Evolutionary conservation across 345 rosid species (phyloP).

Genomic region (Brassica carinata): DNA sequence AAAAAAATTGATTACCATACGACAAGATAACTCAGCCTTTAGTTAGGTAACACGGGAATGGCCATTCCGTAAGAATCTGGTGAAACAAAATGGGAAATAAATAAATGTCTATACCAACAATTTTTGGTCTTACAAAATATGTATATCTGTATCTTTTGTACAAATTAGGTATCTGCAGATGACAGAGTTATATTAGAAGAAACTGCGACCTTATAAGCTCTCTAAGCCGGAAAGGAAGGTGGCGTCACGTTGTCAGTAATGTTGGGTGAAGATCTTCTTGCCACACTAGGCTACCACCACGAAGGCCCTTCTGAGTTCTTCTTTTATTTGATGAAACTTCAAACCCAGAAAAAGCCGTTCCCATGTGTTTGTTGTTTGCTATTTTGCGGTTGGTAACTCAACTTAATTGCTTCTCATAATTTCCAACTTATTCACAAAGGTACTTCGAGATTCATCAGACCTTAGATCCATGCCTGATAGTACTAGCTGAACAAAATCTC

Average conservation of each 20-base stretch:
- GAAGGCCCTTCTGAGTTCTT: conserved; percentile 69
- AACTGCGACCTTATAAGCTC: conserved; percentile 78
- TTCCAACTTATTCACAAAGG: conserved; percentile 83
- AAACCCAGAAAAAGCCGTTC: conserved; percentile 61
- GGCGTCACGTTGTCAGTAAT: conserved; percentile 57
- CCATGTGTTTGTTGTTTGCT: conserved; percentile 58
- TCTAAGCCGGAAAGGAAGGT: conserved; percentile 76
- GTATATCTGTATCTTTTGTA: neutral
- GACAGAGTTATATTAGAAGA: conserved; percentile 72
- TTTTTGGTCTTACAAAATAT: neutral
- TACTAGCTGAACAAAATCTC: conserved; percentile 80
- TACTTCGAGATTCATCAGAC: conserved; percentile 79
- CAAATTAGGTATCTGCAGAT: conserved; percentile 49
- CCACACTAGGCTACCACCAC: conserved; percentile 88
- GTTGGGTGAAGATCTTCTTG: conserved; percentile 58
- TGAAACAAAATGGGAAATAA: neutral
- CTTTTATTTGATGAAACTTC: conserved; percentile 69
- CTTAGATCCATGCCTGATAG: conserved; percentile 98
- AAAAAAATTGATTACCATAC: conserved; percentile 25
- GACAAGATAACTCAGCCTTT: neutral
- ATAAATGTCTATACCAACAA: neutral
- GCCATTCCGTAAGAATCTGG: neutral
- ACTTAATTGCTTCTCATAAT: conserved; percentile 81
- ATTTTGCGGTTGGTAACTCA: conserved; percentile 61
- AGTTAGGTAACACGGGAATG: conserved; percentile 1